A percentile compares a stretch with the other conserved stretches of the same genome.
Evolutionary conservation across 805 yeast species (phyloP).

Genomic region (Cyberlindnera lachancei): DNA sequence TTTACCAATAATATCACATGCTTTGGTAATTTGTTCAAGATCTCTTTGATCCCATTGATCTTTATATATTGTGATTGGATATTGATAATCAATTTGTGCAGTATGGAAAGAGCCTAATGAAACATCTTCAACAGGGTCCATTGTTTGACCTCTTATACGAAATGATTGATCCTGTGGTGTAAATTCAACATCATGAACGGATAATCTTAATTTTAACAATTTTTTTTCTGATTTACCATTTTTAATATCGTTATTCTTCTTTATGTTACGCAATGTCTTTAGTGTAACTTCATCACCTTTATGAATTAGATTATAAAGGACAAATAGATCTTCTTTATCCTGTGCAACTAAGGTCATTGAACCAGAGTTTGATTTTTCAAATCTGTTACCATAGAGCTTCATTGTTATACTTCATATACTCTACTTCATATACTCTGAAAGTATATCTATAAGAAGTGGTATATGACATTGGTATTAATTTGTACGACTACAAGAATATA

Average conservation of each 20-base stretch:
- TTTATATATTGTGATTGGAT: constrained; percentile 62
- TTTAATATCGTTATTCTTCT: constrained; percentile 22
- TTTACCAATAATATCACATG: constrained; percentile 67
- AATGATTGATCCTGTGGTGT: constrained; percentile 69
- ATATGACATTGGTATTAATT: too few relatives aligned
- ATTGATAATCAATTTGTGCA: constrained; percentile 65
- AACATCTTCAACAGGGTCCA: constrained; percentile 59
- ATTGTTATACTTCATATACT: too few relatives aligned
- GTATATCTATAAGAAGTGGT: too few relatives aligned
- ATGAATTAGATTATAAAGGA: constrained; percentile 70
- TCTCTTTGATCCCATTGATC: constrained; percentile 75
- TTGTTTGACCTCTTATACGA: constrained; percentile 74
- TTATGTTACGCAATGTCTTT: constrained; percentile 60
- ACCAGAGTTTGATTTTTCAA: constrained; percentile 59
- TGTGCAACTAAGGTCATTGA: constrained; percentile 64
- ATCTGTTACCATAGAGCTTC: constrained; percentile 45
- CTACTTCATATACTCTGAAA: too few relatives aligned
- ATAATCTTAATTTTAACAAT: constrained; percentile 50
- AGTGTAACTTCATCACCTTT: constrained; percentile 69
- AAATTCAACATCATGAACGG: constrained; percentile 67
- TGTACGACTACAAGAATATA: too few relatives aligned
- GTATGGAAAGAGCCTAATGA: constrained; percentile 86
- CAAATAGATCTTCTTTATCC: constrained; percentile 90
- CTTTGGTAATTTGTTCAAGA: constrained; percentile 53
- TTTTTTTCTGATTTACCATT: constrained; percentile 38